A percentile compares a stretch with the other conserved stretches of the same genome.
Conservation (phyloP, 768 basidiomycete genomes). For the Xanthoconium stramineum region DNA sequence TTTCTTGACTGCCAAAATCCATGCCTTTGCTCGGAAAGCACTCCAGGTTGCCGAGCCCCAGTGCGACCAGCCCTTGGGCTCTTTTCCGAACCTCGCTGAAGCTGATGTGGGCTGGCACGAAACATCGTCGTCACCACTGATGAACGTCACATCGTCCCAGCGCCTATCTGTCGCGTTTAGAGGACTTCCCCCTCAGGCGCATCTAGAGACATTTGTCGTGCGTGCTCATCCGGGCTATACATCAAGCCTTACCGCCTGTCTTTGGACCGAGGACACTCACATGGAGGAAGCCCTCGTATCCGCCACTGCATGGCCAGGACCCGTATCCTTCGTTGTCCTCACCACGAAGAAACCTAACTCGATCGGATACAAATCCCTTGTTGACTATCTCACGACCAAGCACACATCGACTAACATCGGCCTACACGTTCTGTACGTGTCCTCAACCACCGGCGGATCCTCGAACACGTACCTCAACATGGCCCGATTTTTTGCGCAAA, state of each 20-base stretch:
- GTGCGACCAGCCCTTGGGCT: neutral
- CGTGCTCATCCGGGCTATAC: conserved; percentile 9
- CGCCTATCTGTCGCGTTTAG: conserved; percentile 37
- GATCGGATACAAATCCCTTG: conserved; percentile 20
- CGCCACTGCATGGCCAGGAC: conserved; percentile 44
- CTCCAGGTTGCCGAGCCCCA: neutral
- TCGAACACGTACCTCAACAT: conserved; percentile 60
- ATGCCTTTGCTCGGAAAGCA: conserved; percentile 1
- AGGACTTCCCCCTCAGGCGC: conserved; percentile 22
- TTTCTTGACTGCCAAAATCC: conserved; percentile 35
- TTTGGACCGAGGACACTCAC: conserved; percentile 42
- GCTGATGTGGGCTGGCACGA: neutral
- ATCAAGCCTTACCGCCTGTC: conserved; percentile 42
- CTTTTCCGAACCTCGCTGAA: neutral
- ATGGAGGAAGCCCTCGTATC: conserved; percentile 36
- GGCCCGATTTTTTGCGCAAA: conserved; percentile 56
- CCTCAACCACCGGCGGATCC: conserved; percentile 33
- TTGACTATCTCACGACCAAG: conserved; percentile 8
- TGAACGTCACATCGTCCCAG: conserved; percentile 30
- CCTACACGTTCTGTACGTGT: conserved; percentile 47
- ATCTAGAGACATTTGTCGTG: conserved; percentile 38
- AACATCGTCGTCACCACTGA: conserved; percentile 20
- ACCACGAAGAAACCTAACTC: conserved; percentile 34
- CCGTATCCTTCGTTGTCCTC: conserved; percentile 48
- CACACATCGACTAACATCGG: conserved; percentile 29